phyloP scores from a whole-genome alignment of 176 grass and related monocot genomes.

The Cenchrus purpureus region DNA sequence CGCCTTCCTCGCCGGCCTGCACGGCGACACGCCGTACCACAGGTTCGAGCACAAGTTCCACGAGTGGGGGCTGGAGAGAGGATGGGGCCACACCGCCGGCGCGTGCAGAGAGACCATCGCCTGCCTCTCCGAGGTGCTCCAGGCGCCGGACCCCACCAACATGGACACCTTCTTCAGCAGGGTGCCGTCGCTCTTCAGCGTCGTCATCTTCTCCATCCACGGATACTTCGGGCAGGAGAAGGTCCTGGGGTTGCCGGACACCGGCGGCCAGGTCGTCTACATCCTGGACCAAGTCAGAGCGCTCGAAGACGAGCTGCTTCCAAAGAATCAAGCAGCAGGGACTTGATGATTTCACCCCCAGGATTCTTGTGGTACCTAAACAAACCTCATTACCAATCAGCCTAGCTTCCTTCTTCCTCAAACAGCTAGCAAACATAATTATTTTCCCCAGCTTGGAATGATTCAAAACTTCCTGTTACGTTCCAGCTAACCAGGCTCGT shows the following conservation, averaged over 20 bases:
- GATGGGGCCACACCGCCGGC: conserved; percentile 70
- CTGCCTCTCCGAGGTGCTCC: conserved; percentile 69
- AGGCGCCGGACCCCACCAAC: conserved; percentile 70
- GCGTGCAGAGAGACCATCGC: conserved; percentile 55
- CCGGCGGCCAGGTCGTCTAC: conserved; percentile 86
- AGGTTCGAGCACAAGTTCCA: conserved; percentile 79
- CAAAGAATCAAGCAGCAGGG: conserved; percentile 70
- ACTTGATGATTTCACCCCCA: conserved; percentile 49
- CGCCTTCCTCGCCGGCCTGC: conserved; percentile 58
- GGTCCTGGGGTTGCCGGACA: conserved; percentile 81
- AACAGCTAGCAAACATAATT: background rate
- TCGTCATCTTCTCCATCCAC: conserved; percentile 73
- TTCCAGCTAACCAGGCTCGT: conserved; percentile 75
- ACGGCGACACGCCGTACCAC: conserved; percentile 62
- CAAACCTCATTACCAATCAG: background rate
- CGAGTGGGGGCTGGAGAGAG: conserved; percentile 76
- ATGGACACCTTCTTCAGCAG: conserved; percentile 68
- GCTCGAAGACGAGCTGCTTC: conserved; percentile 68
- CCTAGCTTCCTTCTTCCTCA: background rate
- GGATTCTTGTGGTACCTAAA: conserved; percentile 70
- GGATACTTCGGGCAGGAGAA: conserved; percentile 80
- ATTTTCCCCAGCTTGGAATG: no score
- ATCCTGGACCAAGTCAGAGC: conserved; percentile 81
- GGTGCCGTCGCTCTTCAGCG: conserved; percentile 62
- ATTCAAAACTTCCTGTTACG: no score